Evolutionary conservation across 768 basidiomycete species (phyloP), one percentile per base, ranked within the genome.

Genomic region (Fistulinella prunicolor): DNA sequence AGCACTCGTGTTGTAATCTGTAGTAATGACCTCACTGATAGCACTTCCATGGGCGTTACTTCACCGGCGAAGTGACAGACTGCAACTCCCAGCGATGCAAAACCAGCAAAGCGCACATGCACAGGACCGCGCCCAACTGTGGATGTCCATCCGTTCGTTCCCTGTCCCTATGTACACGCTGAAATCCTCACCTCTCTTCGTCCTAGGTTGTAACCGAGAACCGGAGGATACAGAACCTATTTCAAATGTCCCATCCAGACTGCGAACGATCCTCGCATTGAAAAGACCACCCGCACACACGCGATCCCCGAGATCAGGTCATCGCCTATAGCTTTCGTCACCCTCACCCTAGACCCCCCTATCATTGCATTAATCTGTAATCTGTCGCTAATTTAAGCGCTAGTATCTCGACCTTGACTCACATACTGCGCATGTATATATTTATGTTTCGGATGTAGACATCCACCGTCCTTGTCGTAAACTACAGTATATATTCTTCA

Each of bases 11-110:
- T 43, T 42, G 46, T 53, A 37, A 28, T 28, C 26, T 10, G 26
- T 28, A 28, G 6, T 28, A 5, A 49, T 46, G 38, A 50, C 49
- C 42, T 10, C 38, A 6, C 37, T 34, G 19, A 28, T 20, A 70
- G 68, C 68, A 71, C 52, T 70, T 70, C 48, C 68, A 70, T 46
- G 68, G 61, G 44, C 70, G 68, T 42, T 71, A 70, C 54, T 70
- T 55, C 47, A 70, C 68, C 13, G 68, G 68, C 30, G 42, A 63
- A 9, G 60, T 66, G 0, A 37, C 42, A 10, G 70, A 70, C 42
- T 70, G 68, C 47, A 59, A 59, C 40, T 64, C 62, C 2, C 53
- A 50, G 20, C 29, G 54, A 40, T 70, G 68, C 56, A 70, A 70
- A 50, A 65, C 68, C 3, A 70, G 68, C 44, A 58, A 57, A 30